These are phyloP conservation scores for Fusarium succisae DNA, from an alignment of 2,329 filamentous ascomycete species.

Conservation along the genomic window DNA sequence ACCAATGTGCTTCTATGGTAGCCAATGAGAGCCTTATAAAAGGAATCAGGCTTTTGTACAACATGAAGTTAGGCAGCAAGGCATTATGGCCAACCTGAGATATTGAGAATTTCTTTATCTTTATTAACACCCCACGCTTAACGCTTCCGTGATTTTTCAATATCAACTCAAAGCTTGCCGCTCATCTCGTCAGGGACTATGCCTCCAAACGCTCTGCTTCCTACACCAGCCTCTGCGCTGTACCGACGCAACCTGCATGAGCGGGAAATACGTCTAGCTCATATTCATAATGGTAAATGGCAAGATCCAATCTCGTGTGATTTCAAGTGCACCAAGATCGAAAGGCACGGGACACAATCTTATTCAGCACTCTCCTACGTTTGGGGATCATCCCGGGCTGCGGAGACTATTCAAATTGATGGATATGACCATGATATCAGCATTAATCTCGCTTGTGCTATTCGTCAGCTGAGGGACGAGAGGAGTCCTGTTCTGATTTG, in stretches of 20 bases:
- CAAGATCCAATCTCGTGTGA: background rate
- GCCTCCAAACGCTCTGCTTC: background rate
- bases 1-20: background rate
- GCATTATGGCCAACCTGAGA: accelerated
- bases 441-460: background rate
- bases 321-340: background rate
- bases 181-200: background rate
- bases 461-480: background rate
- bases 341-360: background rate
- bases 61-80: background rate
- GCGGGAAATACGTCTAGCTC: background rate
- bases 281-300: background rate
- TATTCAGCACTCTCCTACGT: background rate
- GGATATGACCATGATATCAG: background rate
- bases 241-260: background rate
- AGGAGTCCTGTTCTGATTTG: background rate
- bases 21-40: background rate
- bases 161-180: too few species aligned
- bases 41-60: background rate
- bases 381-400: background rate
- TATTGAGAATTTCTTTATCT: background rate
- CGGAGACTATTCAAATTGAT: background rate
- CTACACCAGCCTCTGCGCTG: accelerated
- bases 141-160: too few species aligned
- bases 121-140: too few species aligned